Base-by-base conservation (phyloP, 2,329 filamentous ascomycete species). In the Drechslerella coelobrocha region DNA sequence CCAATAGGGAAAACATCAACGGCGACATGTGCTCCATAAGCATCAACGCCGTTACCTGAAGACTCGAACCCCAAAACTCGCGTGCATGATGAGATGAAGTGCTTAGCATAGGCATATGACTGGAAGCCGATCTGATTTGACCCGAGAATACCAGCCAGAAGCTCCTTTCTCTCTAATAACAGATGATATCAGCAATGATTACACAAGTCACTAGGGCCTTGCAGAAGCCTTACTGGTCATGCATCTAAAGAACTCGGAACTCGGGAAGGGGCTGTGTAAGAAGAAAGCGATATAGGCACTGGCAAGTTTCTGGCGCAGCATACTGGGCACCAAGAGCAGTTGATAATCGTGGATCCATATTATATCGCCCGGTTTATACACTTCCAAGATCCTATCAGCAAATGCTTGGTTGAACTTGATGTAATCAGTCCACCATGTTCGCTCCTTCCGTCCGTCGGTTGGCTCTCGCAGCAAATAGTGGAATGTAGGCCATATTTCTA, bases 271-370 rank as follows among this genome's bases (percentile, higher is more conserved):
- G 48, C 91, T 89, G 79, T 97, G 93, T 50, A 97, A 83, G 82
- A 91, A 97, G 82, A 97, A 97, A 59, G 91, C 89, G 77, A 97
- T 92, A 81, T 96, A 95, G 80, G 96, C 90, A 78, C 92, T 90
- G 2, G 92, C 90, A 17, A 92, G 83, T 43, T 89, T 86, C 78
- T 96, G 92, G 51, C 93, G 88, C 68, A 97, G 82, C 81, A 97
- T 87, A 79, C 88, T 92, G 1, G 94, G 93, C 2, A 97, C 85
- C 23, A 97, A 83, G 79, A 97, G 87, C 51, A 97, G 85, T 77
- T 96, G 92, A 79, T 96, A 97, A 80, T 97, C 93, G 78, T 97
- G 93, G 59, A 97, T 87, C 78, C 96, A 86, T 71, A 97, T 87
- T 61, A 97, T 87, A 78, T 97, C 93, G 48, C 94, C 94, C 0